Evolutionary conservation across 23 red algal genomes (phyloP).

Genomic region (Gracilaria gracilis): DNA sequence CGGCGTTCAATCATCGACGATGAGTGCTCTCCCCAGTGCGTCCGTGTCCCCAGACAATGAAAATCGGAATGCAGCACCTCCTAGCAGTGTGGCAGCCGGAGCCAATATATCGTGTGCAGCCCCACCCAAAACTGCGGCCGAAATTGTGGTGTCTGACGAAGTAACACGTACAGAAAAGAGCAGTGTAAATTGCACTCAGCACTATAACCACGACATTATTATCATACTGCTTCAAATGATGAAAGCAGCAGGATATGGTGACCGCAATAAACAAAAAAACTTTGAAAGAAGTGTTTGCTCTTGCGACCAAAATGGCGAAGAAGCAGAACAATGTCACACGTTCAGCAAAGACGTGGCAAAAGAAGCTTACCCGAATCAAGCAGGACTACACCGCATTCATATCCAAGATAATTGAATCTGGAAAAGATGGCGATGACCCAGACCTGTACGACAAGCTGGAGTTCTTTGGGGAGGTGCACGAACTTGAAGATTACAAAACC

Average conservation of each 20-base stretch:
- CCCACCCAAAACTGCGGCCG: background rate
- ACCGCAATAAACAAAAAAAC: constrained; percentile 21
- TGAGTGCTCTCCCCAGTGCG: too few species aligned
- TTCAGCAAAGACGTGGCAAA: constrained; percentile 10
- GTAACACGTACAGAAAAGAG: background rate
- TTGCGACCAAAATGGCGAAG: background rate
- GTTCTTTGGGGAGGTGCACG: constrained; percentile 10
- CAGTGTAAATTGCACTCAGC: background rate
- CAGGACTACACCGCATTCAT: constrained; percentile 14
- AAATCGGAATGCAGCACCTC: too few species aligned
- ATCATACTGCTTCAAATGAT: background rate
- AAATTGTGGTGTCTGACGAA: too few species aligned
- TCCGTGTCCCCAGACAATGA: too few species aligned
- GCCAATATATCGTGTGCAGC: background rate
- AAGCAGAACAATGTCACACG: background rate
- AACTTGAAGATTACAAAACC: background rate
- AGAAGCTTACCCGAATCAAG: constrained; percentile 16
- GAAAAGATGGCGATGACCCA: background rate
- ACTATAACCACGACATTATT: background rate
- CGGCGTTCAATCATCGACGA: too few species aligned
- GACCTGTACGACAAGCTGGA: background rate
- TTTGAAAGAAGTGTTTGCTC: constrained; percentile 3
- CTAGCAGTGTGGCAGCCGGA: too few species aligned
- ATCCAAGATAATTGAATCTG: background rate
- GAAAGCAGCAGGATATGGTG: constrained; percentile 17